Evolutionary conservation across 2,329 filamentous ascomycete genomes (phyloP), one percentile per base, ranked within the genome.

Genomic region (Escovopsis sp.): DNA sequence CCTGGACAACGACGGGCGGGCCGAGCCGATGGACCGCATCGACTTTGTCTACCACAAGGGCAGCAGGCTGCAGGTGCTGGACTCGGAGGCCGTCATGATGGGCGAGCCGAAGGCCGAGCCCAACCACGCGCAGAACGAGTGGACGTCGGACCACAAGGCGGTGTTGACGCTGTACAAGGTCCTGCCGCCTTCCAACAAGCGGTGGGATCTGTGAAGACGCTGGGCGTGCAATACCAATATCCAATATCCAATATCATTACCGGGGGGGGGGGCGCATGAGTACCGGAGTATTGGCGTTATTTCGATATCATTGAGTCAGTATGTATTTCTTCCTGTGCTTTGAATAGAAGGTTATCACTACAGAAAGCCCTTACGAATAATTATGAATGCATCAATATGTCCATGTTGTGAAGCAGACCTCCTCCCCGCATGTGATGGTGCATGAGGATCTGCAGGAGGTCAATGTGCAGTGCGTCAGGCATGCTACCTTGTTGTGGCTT

Each of bases 41-140:
- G 64, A 67, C 48, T 66, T 66, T 42, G 55, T 67, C 19, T 65
- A 65, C 33, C 55, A 64, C 51, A 60, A 60, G 44, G 62, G 62
- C 1, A 37, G 26, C 12, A 30, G 39, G 9, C 45, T 66, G 4
- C 52, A 51, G 30, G 55, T 60, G 0, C 30, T 57, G 0, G 51
- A 49, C n/a, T 63, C 63, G 0, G 46, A 54, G 6, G 49, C 49
- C 0, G 19, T 59, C 0, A 49, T 66, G 1, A 55, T 59, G 0
- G 64, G 64, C 3, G 48, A 54, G 1, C 62, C 62, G 0, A 54
- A 49, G 40, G 47, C 59, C 3, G 43, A 53, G 38, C 63, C 63
- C 1, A 47, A 61, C 41, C 54, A 63, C 36, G 40, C 47, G 42
- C 41, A 62, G 8, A 66, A 66, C 15, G 61, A 66, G 49, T 66